phyloP scores from a whole-genome alignment of 2,329 filamentous ascomycete species.

The Ilyonectria mors-panacis region DNA sequence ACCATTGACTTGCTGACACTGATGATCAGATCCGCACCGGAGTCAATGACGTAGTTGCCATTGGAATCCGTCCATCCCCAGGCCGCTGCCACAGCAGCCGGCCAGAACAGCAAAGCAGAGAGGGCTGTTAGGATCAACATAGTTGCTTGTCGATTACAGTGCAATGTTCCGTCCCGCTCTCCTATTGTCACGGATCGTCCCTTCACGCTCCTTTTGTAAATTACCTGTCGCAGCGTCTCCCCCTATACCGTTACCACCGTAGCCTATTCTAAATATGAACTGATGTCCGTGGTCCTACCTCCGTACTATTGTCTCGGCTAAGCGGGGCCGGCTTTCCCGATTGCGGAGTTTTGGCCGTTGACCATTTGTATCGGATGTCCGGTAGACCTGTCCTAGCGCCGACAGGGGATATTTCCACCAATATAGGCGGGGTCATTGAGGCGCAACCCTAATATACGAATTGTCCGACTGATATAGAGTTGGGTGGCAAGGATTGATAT shows the following conservation, averaged over 20 bases:
- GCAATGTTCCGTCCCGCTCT: neutral
- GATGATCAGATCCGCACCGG: conserved; percentile 51
- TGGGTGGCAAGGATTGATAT: neutral
- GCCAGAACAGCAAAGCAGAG: conserved; percentile 46
- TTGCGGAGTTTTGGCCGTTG: neutral
- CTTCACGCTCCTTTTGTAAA: conserved; percentile 28
- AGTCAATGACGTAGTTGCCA: conserved; percentile 57
- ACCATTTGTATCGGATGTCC: neutral
- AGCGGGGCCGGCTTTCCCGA: conserved; percentile 7
- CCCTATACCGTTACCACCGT: neutral
- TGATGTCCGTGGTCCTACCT: neutral
- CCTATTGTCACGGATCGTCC: neutral
- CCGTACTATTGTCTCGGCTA: neutral
- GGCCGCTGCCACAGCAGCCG: conserved; percentile 51
- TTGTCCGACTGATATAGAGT: neutral
- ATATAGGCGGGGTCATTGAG: neutral
- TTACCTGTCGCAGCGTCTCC: neutral
- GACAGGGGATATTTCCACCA: conserved; percentile 4
- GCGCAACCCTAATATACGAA: neutral
- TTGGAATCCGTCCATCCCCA: conserved; percentile 58
- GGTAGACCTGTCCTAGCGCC: neutral
- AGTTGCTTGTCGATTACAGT: neutral
- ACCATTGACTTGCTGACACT: conserved; percentile 53
- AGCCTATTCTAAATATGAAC: conserved; percentile 3
- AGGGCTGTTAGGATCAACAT: conserved; percentile 49